These are phyloP conservation scores for Vitis rupestris DNA, from an alignment of 164 flowering plant species.

Conservation along the genomic window DNA sequence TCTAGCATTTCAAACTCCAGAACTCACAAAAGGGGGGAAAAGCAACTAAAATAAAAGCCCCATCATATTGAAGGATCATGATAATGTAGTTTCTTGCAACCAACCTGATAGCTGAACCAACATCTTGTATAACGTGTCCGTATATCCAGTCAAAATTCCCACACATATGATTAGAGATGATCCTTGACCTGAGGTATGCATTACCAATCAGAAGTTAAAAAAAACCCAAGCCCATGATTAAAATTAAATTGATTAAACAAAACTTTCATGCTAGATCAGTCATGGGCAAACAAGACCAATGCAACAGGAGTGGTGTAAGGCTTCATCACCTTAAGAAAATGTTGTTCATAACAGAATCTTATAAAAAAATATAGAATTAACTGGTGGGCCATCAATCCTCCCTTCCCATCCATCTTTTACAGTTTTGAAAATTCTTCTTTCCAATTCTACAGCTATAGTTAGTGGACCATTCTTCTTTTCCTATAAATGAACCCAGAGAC, in stretches of 20 bases:
- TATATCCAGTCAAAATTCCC: conserved; percentile 93
- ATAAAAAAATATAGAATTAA: no score
- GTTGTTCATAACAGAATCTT: no score
- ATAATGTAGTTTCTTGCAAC: conserved; percentile 7
- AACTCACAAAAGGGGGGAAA: background rate
- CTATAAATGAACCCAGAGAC: background rate
- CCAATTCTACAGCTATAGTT: background rate
- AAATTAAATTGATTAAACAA: background rate
- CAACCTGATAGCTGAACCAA: conserved; percentile 78
- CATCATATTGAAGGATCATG: background rate
- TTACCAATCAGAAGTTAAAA: conserved; percentile 13
- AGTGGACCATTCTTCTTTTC: background rate
- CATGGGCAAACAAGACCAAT: no score
- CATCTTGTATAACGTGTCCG: conserved; percentile 84
- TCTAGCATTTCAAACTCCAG: background rate
- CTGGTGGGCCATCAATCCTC: background rate
- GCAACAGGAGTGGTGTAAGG: no score
- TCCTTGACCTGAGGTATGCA: conserved; percentile 79
- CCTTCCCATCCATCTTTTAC: background rate
- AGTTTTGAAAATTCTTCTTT: background rate
- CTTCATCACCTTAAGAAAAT: no score
- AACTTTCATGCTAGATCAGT: background rate
- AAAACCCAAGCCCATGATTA: background rate
- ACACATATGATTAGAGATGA: conserved; percentile 89
- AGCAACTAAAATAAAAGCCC: background rate